A percentile compares a stretch with the other conserved stretches of the same genome.
phyloP scores from a whole-genome alignment of 2,329 filamentous ascomycete genomes.

The Paraphoma sp. region DNA sequence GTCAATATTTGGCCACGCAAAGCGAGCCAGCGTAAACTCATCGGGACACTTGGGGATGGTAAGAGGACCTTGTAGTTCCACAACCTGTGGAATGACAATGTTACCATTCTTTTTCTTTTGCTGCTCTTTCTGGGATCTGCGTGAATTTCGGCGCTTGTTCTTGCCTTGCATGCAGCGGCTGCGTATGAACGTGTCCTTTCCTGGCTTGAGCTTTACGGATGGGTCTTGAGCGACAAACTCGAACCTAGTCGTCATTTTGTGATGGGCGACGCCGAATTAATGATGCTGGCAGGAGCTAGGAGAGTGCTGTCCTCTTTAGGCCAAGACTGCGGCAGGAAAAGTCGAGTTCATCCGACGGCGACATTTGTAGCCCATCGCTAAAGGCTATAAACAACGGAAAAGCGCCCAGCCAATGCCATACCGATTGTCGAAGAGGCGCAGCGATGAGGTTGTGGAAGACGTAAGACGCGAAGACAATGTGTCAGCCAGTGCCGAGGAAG shows the following conservation, averaged over 20 bases:
- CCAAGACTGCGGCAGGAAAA: not conserved
- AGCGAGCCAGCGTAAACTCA: constrained; percentile 6
- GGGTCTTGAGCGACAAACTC: constrained; percentile 13
- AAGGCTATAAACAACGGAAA: not conserved
- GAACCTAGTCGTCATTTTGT: not conserved
- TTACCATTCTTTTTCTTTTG: not conserved
- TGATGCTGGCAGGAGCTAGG: not conserved
- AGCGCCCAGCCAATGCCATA: not conserved
- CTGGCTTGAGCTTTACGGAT: constrained; percentile 9
- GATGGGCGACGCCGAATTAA: too few species aligned
- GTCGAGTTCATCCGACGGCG: not conserved
- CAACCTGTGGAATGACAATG: not conserved
- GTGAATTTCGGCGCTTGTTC: constrained; percentile 23
- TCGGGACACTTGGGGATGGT: not conserved
- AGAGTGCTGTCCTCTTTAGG: not conserved
- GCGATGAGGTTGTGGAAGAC: not conserved
- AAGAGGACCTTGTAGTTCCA: not conserved
- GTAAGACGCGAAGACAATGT: not conserved
- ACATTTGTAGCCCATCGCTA: not conserved
- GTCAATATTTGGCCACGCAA: constrained; percentile 6
- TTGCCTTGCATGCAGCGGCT: constrained; percentile 26
- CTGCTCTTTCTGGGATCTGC: constrained; percentile 11
- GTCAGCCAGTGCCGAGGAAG: not conserved
- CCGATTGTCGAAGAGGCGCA: not conserved
- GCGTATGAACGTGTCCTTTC: constrained; percentile 15